Percentiles rank a stretch among this genome's conserved stretches.
Conservation (phyloP, 352 stramenopile species). For the Phytophthora pluvialis region DNA sequence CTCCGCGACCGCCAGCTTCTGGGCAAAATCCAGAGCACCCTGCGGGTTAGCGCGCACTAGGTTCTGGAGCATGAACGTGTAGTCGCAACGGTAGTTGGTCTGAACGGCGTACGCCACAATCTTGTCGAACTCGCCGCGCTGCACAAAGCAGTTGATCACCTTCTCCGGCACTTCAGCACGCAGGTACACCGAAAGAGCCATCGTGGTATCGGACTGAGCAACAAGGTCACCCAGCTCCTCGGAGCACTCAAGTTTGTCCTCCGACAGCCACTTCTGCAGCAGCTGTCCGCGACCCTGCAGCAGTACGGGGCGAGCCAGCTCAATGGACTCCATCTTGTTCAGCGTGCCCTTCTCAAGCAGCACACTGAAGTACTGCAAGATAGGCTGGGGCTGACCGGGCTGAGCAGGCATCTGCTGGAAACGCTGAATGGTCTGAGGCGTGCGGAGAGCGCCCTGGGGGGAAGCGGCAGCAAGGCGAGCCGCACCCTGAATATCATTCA, state of each 20-base stretch:
- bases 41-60: conserved; percentile 98
- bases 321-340: conserved; percentile 99
- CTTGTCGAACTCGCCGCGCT: conserved; percentile 99
- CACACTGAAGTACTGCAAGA: conserved; percentile 99
- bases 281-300: conserved; percentile 97
- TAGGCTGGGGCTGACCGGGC: conserved; percentile 96
- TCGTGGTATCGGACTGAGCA: conserved; percentile 95
- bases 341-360: conserved; percentile 98
- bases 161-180: conserved; percentile 98
- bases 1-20: conserved; percentile 97
- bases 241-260: conserved; percentile 99
- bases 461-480: conserved; percentile 92
- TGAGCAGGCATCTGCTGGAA: conserved; percentile 99
- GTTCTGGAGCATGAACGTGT: conserved; percentile 99
- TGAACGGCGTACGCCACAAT: conserved; percentile 95
- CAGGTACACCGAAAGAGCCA: conserved; percentile 99
- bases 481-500: conserved; percentile 86
- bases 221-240: conserved; percentile 98
- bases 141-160: conserved; percentile 99
- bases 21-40: conserved; percentile 97
- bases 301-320: conserved; percentile 98
- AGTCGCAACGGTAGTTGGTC: conserved; percentile 99
- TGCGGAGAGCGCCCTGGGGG: conserved; percentile 93
- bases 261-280: conserved; percentile 99
- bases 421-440: conserved; percentile 97